phyloP scores from a whole-genome alignment of 139 green algal species.

The Diplosphaera chodatii region DNA sequence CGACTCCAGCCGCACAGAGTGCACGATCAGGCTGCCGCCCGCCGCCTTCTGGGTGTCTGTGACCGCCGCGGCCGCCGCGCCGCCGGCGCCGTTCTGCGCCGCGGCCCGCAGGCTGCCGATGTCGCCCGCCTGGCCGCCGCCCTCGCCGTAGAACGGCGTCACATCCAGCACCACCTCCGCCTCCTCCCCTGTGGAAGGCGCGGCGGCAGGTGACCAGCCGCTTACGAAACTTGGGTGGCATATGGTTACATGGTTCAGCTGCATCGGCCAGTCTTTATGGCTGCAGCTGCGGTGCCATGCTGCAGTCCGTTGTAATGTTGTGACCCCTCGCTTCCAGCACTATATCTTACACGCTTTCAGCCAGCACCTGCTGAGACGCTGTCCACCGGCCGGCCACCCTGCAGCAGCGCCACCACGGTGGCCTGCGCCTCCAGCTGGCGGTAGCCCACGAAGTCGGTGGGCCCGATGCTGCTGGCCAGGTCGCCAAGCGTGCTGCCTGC shows the following conservation, averaged over 20 bases:
- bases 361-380: constrained; percentile 27
- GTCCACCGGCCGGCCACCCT: constrained; percentile 39
- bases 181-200: constrained; percentile 24
- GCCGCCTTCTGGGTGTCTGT: constrained; percentile 64
- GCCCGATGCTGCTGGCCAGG: constrained; percentile 30
- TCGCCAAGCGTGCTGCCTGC: constrained; percentile 26
- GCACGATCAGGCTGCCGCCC: constrained; percentile 69
- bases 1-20: constrained; percentile 44
- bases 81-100: not conserved
- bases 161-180: constrained; percentile 84
- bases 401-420: constrained; percentile 56
- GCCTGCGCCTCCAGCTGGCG: constrained; percentile 11
- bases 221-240: too few species aligned
- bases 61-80: constrained; percentile 18
- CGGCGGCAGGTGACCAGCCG: too few species aligned
- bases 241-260: too few species aligned
- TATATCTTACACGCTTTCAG: too few species aligned
- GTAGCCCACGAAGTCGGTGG: constrained; percentile 69
- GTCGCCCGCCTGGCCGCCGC: constrained; percentile 79
- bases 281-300: too few species aligned
- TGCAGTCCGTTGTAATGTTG: too few species aligned
- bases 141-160: constrained; percentile 92
- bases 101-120: constrained; percentile 32
- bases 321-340: too few species aligned
- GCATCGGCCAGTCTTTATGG: too few species aligned